Evolutionary conservation across 176 grass and related monocot genomes (phyloP), one percentile per base, ranked within the genome.

Genomic region (Chloris gayana): DNA sequence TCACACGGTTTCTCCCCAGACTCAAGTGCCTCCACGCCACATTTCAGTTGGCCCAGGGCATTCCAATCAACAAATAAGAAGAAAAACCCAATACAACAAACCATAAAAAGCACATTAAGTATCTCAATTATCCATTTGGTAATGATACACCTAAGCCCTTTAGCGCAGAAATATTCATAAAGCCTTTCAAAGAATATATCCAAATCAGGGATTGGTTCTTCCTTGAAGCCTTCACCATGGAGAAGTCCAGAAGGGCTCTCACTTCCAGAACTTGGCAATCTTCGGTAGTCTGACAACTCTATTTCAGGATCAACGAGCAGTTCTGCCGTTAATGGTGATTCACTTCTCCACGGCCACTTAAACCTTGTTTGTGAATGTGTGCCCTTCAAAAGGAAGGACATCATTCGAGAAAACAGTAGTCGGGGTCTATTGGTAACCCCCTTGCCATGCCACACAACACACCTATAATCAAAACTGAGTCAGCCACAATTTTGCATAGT

Each of bases 11-110:
- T 93, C 59, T 91, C 76, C 73, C 96, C 90, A 31, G 83, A 95
- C 56, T 99, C 96, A 58, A 99, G 90, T 14, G 96, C 96, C 41
- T 99, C 96, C 11, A 95, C 87, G 18, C 96, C 96, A 34, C 96
- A 99, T 73, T 93, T 99, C 80, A 91, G 73, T 64, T 87, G 84
- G 2, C 73, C 61, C 7, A 99, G 58, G 58, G 88, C 87, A 80
- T 95, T 83, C 96, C 96, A 99, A 72, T 99, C 96, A 83, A 99
- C 84, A 82, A 90, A 84, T 49, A 99, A 81, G 74, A 99, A 94
- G 78, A 99, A 99, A 80, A 99, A 99, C 3, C 82, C 90, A 39
- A 95, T 99, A 85, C 91, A 99, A 38, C 88, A 91, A 72, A 99
- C 82, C 88, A 95, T 95, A 80, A 99, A 99, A 26, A 95, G 82